A percentile compares a stretch with the other conserved stretches of the same genome.
These are phyloP conservation scores for Tuber brumale DNA, from an alignment of 495 filamentous ascomycete species.

Conservation along the genomic window DNA sequence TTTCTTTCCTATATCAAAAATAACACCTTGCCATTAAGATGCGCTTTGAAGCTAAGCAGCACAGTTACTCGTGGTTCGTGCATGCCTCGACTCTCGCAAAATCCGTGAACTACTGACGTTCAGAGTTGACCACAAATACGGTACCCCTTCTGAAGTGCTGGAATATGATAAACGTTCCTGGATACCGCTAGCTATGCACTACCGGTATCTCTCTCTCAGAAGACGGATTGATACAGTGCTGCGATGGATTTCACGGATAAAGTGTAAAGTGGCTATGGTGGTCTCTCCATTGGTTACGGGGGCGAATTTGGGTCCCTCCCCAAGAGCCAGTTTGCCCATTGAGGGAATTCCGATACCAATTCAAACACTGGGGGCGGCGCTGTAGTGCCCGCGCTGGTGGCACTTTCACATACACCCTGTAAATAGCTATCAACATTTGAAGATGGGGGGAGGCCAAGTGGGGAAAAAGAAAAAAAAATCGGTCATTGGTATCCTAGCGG, in stretches of 20 bases:
- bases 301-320: neutral
- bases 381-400: too few species aligned
- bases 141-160: neutral
- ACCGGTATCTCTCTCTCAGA: neutral
- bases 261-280: neutral
- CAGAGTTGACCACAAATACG: neutral
- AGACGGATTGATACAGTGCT: neutral
- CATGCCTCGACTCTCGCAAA: neutral
- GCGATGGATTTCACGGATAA: neutral
- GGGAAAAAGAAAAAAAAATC: neutral
- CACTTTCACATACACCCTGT: too few species aligned
- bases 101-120: neutral
- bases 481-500: neutral
- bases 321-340: neutral
- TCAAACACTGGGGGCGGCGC: too few species aligned
- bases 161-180: neutral
- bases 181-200: neutral
- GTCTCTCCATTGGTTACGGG: neutral
- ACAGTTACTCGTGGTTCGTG: neutral
- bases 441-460: neutral
- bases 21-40: neutral
- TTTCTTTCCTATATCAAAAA: neutral
- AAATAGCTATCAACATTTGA: neutral
- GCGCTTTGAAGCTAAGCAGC: neutral
- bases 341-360: neutral